Percentiles rank a stretch among this genome's conserved stretches.
Evolutionary conservation across 2,329 filamentous ascomycete species (phyloP).

Genomic region (Dendrostoma leiphaemia): DNA sequence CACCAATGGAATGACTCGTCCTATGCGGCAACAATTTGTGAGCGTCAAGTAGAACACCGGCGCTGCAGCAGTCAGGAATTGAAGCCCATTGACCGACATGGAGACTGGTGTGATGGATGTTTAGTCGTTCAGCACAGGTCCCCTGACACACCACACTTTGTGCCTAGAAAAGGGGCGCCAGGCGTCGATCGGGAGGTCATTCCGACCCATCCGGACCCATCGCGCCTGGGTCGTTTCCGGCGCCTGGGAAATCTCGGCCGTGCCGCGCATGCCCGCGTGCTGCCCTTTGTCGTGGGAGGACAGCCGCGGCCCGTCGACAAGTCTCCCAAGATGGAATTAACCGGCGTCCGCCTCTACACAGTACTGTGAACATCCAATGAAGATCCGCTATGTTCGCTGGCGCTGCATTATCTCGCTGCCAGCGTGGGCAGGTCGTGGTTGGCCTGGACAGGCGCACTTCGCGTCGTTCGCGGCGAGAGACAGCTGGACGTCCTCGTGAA

Average conservation of each 20-base stretch:
- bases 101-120: background rate
- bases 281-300: conserved; percentile 8
- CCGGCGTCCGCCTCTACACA: conserved; percentile 12
- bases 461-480: background rate
- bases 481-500: conserved; percentile 7
- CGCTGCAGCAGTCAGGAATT: background rate
- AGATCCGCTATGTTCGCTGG: conserved; percentile 12
- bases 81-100: background rate
- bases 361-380: too few species aligned
- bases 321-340: conserved; percentile 1
- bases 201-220: conserved; percentile 12
- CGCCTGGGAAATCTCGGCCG: conserved; percentile 17
- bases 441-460: conserved; percentile 3
- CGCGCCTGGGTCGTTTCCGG: conserved; percentile 11
- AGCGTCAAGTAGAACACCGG: background rate
- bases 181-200: conserved; percentile 10
- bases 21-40: background rate
- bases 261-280: conserved; percentile 9
- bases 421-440: background rate
- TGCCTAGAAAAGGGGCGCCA: background rate
- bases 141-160: background rate
- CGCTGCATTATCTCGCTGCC: conserved; percentile 7
- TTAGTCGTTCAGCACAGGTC: background rate
- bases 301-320: conserved; percentile 3
- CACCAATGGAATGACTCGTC: background rate